phyloP scores from a whole-genome alignment of 106 monocot genomes.

The Dendrobium chrysotoxum region DNA sequence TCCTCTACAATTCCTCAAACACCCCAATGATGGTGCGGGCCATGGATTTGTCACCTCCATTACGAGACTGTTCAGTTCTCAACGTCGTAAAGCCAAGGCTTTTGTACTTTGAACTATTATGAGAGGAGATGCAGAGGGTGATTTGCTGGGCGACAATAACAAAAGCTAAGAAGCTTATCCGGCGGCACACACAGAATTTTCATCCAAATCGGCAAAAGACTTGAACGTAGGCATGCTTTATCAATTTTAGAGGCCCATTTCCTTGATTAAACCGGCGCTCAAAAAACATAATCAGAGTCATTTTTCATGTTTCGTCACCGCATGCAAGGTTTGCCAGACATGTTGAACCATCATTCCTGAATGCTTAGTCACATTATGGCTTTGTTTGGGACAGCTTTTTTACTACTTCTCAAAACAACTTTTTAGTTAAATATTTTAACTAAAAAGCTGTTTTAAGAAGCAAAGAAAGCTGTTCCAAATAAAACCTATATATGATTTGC shows the following conservation, averaged over 20 bases:
- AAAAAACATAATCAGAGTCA: too few species aligned
- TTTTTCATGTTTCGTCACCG: too few species aligned
- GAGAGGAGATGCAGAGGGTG: conserved; percentile 52
- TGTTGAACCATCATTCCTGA: background rate
- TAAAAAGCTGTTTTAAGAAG: too few species aligned
- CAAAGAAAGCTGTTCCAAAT: too few species aligned
- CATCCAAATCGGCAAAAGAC: conserved; percentile 49
- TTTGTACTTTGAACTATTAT: conserved; percentile 65
- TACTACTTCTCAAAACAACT: too few species aligned
- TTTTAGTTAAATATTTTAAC: too few species aligned
- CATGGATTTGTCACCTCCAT: conserved; percentile 8
- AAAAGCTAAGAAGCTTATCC: conserved; percentile 63
- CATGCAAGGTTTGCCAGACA: too few species aligned
- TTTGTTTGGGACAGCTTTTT: too few species aligned
- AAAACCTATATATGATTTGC: background rate
- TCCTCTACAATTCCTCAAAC: conserved; percentile 17
- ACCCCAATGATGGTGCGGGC: background rate
- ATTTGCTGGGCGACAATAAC: conserved; percentile 69
- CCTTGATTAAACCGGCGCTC: background rate
- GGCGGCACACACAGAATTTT: conserved; percentile 64
- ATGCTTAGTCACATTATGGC: background rate
- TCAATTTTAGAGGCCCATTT: background rate
- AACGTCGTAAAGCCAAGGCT: conserved; percentile 37
- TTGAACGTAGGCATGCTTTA: conserved; percentile 29
- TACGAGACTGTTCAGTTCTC: conserved; percentile 5